Conservation (phyloP, 768 basidiomycete genomes). For the Kwoniella shandongensis region DNA sequence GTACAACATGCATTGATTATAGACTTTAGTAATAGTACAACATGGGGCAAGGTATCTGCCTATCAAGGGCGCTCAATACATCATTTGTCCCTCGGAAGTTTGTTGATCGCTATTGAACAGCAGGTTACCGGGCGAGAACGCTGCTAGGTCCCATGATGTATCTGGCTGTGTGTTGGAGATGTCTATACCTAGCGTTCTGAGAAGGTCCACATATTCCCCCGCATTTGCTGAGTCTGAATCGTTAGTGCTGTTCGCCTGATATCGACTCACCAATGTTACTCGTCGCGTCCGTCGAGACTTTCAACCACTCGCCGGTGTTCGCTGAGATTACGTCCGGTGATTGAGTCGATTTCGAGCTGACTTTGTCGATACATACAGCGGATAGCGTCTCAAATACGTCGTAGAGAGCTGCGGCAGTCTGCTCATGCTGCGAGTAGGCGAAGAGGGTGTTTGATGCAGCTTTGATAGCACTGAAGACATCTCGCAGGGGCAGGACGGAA, state of each 20-base stretch:
- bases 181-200: constrained; percentile 10
- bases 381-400: constrained; percentile 31
- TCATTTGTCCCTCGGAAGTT: background rate
- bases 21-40: constrained; percentile 4
- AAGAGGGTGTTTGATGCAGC: constrained; percentile 26
- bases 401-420: constrained; percentile 16
- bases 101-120: background rate
- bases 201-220: constrained; percentile 11
- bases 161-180: background rate
- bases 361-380: constrained; percentile 23
- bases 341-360: background rate
- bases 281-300: constrained; percentile 12
- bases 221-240: constrained; percentile 5
- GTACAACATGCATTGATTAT: background rate
- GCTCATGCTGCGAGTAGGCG: constrained; percentile 21
- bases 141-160: constrained; percentile 12
- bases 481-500: constrained; percentile 13
- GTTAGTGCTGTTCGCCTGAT: background rate
- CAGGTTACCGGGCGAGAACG: constrained; percentile 15
- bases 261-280: constrained; percentile 17
- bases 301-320: constrained; percentile 11
- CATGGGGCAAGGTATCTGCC: background rate
- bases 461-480: constrained; percentile 26
- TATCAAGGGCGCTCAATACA: background rate
- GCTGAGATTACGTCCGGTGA: background rate